Evolutionary conservation across 192 early-diverging fungal genomes (phyloP).

Genomic region (Thamnidium elegans): DNA sequence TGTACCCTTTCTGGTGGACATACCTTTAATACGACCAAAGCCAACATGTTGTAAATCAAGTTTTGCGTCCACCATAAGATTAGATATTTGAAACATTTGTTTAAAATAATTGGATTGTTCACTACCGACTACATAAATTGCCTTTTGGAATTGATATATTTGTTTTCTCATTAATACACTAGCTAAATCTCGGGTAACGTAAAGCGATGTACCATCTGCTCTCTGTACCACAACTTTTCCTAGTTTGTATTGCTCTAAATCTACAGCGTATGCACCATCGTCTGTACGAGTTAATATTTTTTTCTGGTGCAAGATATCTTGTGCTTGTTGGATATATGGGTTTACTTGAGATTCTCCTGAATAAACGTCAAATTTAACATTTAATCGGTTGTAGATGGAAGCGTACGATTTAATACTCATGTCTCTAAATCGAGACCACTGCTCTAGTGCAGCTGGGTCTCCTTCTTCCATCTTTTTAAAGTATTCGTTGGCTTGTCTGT

Average conservation of each 20-base stretch:
- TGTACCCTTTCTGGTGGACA: constrained; percentile 90
- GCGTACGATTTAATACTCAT: constrained; percentile 82
- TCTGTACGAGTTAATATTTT: constrained; percentile 59
- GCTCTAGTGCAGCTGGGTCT: constrained; percentile 60
- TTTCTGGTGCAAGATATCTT: constrained; percentile 60
- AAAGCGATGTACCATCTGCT: constrained; percentile 83
- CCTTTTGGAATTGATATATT: constrained; percentile 72
- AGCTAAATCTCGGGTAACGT: constrained; percentile 90
- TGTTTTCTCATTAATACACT: constrained; percentile 75
- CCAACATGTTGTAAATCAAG: constrained; percentile 75
- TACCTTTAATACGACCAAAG: constrained; percentile 88
- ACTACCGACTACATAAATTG: constrained; percentile 84
- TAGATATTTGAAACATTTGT: constrained; percentile 85
- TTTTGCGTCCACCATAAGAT: constrained; percentile 45
- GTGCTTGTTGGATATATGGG: constrained; percentile 60
- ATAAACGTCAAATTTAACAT: constrained; percentile 83
- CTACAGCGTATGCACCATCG: constrained; percentile 75
- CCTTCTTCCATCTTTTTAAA: constrained; percentile 86
- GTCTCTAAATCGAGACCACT: constrained; percentile 83
- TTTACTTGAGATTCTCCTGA: constrained; percentile 88
- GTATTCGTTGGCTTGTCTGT: constrained; percentile 80
- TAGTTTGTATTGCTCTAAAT: constrained; percentile 73
- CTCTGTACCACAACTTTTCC: constrained; percentile 72
- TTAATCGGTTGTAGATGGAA: constrained; percentile 76
- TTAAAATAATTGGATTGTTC: constrained; percentile 84